Conservation (phyloP, 148 eudicot species). For the Chenopodium formosanum region DNA sequence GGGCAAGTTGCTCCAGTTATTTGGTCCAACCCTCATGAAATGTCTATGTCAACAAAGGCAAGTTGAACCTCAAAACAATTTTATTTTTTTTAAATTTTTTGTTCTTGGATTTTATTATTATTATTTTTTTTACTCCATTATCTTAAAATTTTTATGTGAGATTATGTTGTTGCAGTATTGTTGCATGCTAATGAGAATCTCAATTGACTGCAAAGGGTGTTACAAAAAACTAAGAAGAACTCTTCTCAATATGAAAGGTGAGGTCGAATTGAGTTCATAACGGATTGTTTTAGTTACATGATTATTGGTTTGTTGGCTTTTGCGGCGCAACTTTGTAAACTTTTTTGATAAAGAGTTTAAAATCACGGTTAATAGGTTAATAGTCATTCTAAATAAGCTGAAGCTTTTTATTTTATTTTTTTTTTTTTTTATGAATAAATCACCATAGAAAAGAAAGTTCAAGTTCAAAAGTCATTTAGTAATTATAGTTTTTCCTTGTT, state of each 20-base stretch:
- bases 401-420: too few species aligned
- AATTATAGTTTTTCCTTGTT: too few species aligned
- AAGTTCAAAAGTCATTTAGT: too few species aligned
- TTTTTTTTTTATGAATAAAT: background rate
- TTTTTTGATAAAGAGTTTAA: too few species aligned
- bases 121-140: background rate
- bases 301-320: too few species aligned
- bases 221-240: constrained; percentile 31
- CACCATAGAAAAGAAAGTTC: too few species aligned
- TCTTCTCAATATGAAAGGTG: constrained; percentile 46
- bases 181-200: constrained; percentile 44
- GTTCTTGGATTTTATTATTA: background rate
- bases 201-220: constrained; percentile 49
- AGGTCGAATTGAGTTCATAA: background rate
- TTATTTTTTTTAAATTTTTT: background rate
- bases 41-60: constrained; percentile 36
- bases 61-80: constrained; percentile 7
- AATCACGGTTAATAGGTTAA: too few species aligned
- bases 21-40: background rate
- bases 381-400: too few species aligned
- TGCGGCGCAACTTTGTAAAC: too few species aligned
- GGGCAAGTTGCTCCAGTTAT: background rate
- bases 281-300: too few species aligned
- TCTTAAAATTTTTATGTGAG: background rate
- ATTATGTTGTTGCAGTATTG: constrained; percentile 32